phyloP scores from a whole-genome alignment of 2,329 filamentous ascomycete genomes.

The Ramularia endophylla region DNA sequence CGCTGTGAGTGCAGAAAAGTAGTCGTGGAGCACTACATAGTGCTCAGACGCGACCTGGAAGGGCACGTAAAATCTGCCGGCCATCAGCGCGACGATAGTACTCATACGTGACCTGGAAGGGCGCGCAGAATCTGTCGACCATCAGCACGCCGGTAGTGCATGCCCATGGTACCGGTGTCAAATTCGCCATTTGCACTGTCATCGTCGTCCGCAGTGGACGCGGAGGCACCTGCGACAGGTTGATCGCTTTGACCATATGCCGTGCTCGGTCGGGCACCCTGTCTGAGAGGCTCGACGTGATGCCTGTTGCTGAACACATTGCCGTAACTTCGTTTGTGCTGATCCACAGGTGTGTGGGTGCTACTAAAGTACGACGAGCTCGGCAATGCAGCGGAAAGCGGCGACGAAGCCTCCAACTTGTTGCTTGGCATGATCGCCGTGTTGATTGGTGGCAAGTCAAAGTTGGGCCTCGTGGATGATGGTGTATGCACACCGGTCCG shows the following conservation, averaged over 20 bases:
- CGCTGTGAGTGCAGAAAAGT: not conserved
- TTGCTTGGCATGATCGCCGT: constrained; percentile 30
- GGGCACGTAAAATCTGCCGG: constrained; percentile 23
- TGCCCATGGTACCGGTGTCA: constrained; percentile 29
- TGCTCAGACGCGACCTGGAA: constrained; percentile 19
- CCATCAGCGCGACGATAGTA: constrained; percentile 44
- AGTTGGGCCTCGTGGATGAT: constrained; percentile 12
- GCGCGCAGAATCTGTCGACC: constrained; percentile 30
- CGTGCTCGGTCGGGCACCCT: constrained; percentile 38
- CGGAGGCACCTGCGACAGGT: constrained; percentile 6
- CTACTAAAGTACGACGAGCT: constrained; percentile 23
- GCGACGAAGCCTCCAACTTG: constrained; percentile 39
- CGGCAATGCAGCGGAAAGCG: constrained; percentile 33
- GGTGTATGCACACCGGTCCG: constrained; percentile 19
- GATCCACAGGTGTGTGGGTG: constrained; percentile 18
- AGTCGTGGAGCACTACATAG: constrained; percentile 20
- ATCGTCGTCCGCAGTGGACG: constrained; percentile 27
- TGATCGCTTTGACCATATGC: constrained; percentile 13
- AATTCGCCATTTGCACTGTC: constrained; percentile 19
- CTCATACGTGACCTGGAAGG: constrained; percentile 23
- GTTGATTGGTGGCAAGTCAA: constrained; percentile 38
- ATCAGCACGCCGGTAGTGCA: constrained; percentile 45
- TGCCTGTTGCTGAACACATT: constrained; percentile 38
- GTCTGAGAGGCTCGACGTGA: constrained; percentile 38
- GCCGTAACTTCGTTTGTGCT: constrained; percentile 42